Evolutionary conservation across 305 asterid species (phyloP).

Genomic region (Solanum hybrid): DNA sequence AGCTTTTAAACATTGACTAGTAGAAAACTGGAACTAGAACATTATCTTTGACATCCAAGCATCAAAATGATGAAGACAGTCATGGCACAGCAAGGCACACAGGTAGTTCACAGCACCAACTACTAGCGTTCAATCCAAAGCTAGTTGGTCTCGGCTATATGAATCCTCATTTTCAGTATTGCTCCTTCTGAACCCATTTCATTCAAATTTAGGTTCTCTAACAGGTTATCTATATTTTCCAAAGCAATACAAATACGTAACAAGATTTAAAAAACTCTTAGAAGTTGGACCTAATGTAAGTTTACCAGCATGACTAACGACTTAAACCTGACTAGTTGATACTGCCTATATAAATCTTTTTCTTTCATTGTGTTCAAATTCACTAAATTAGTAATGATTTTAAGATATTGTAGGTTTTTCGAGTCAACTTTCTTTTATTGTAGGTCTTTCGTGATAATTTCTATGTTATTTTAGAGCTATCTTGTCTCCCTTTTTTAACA

Average conservation of each 20-base stretch:
- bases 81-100: not conserved
- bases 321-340: not conserved
- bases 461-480: not conserved
- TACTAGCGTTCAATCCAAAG: not conserved
- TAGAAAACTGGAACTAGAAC: not conserved
- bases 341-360: not conserved
- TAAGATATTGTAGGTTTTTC: not conserved
- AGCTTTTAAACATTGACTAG: not conserved
- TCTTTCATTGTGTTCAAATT: not conserved
- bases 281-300: not conserved
- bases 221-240: not conserved
- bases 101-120: not conserved
- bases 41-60: not conserved
- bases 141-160: not conserved
- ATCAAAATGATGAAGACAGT: not conserved
- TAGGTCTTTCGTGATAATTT: not conserved
- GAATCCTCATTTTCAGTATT: not conserved
- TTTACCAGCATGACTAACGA: not conserved
- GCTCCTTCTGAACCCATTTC: not conserved
- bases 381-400: not conserved
- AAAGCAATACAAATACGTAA: not conserved
- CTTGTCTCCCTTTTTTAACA: not conserved
- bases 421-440: not conserved
- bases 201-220: not conserved
- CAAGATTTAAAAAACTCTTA: not conserved